Evolutionary conservation across 495 filamentous ascomycete species (phyloP).

Genomic region (Lophium mytilinum): DNA sequence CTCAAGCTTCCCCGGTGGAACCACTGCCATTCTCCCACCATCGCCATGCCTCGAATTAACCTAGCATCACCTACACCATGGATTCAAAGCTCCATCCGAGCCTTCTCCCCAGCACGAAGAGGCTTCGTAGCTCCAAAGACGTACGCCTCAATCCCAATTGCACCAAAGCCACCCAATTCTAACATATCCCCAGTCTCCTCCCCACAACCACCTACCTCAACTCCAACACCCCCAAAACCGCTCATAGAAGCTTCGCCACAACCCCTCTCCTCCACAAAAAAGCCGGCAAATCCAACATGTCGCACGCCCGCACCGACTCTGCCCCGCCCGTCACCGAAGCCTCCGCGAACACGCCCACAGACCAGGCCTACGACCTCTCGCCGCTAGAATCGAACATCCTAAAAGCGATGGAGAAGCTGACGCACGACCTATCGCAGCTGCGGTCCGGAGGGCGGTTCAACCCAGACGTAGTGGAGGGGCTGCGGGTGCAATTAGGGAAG

Average conservation of each 20-base stretch:
- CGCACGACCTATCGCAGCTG: conserved; percentile 57
- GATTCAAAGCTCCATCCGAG: not conserved
- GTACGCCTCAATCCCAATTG: not conserved
- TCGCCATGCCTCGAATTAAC: not conserved
- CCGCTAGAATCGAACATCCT: conserved; percentile 53
- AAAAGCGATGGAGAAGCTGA: conserved; percentile 47
- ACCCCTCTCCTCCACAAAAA: conserved; percentile 28
- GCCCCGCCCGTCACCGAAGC: conserved; percentile 11
- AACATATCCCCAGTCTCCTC: not conserved
- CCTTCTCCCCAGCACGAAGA: not conserved
- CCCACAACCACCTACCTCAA: not conserved
- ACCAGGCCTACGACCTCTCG: conserved; percentile 62
- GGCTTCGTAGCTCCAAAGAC: not conserved
- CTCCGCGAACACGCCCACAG: conserved; percentile 12
- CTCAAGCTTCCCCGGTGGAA: not conserved
- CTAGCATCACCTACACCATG: not conserved
- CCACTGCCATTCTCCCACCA: not conserved
- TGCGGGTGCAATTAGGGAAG: conserved; percentile 49
- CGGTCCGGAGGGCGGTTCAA: conserved; percentile 61
- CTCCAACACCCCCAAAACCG: not conserved
- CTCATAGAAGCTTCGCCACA: conserved; percentile 23
- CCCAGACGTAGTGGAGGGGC: conserved; percentile 53
- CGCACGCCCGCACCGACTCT: conserved; percentile 18
- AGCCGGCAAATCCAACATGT: conserved; percentile 29
- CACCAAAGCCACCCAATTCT: not conserved